Evolutionary conservation across 768 basidiomycete genomes (phyloP).

Genomic region (Thelephora aurantiotincta): DNA sequence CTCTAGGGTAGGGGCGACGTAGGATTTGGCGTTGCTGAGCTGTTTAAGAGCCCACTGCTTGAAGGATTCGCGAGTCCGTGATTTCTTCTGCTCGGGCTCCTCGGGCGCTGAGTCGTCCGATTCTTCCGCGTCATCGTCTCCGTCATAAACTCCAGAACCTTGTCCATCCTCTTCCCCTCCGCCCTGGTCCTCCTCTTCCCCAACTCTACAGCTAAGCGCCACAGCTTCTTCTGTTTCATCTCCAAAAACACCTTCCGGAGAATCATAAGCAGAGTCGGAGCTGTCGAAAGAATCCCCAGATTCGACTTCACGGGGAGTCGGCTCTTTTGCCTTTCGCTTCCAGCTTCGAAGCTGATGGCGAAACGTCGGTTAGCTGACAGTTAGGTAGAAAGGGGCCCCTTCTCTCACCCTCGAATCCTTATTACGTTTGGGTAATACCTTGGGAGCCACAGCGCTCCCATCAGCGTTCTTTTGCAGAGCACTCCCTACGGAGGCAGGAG

Average conservation of each 20-base stretch:
- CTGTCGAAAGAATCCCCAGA: conserved; percentile 63
- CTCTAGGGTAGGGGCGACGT: conserved; percentile 16
- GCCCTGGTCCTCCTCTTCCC: conserved; percentile 11
- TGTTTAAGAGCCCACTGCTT: conserved; percentile 87
- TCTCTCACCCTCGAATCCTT: conserved; percentile 30
- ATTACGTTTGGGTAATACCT: conserved; percentile 28
- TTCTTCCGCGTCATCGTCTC: conserved; percentile 10
- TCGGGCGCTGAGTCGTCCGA: conserved; percentile 8
- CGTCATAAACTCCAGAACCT: conserved; percentile 8
- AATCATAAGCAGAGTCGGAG: conserved; percentile 61
- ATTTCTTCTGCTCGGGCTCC: conserved; percentile 20
- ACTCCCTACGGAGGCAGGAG: conserved; percentile 31
- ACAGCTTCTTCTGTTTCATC: conserved; percentile 10
- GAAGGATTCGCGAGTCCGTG: conserved; percentile 35
- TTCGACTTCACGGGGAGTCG: conserved; percentile 17
- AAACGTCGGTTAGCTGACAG: conserved; percentile 1
- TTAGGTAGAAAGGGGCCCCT: not conserved
- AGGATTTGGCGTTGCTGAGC: conserved; percentile 35
- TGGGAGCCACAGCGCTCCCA: conserved; percentile 39
- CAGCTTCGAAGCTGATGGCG: conserved; percentile 29
- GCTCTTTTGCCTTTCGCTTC: conserved; percentile 23
- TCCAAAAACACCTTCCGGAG: conserved; percentile 9
- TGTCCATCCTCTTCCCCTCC: conserved; percentile 11
- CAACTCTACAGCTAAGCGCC: conserved; percentile 6
- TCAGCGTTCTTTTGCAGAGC: conserved; percentile 55